Evolutionary conservation across 768 basidiomycete species (phyloP), one percentile per base, ranked within the genome.

Genomic region (Imleria badia): DNA sequence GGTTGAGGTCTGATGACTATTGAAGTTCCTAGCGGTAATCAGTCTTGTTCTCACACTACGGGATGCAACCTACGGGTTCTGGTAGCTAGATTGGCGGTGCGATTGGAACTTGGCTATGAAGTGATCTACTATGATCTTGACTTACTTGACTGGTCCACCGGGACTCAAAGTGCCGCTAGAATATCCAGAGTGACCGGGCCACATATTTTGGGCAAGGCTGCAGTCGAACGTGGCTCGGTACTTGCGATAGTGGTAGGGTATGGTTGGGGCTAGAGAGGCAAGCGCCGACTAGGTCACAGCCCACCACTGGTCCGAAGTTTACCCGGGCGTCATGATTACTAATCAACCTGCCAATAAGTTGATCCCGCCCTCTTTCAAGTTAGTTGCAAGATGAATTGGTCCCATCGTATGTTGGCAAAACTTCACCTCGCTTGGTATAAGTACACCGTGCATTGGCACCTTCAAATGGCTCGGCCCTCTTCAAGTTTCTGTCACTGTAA

Each of bases 141-240:
- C 67, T 58, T 31, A 68, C 66, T 48, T 51, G 31, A 19, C 48
- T 22, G 44, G 20, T 22, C 49, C 53, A 29, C 51, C 33, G 4
- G 46, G 10, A 42, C 48, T 50, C 9, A n/a, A 34, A 31, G 45
- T 14, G 31, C 14, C 47, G 35, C 45, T 40, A 19, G 54, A 46
- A 48, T 64, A 52, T 40, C 35, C 56, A 36, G 55, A 56, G 14
- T 22, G n/a, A 13, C 26, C 22, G 9, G 40, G 29, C 57, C 56
- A 52, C 56, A 52, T 58, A 12, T 22, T 44, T n/a, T 1, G 13
- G 5, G 2, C 5, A 29, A n/a, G 31, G 9, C 10, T 35, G 39
- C n/a, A 12, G 35, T 38, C 15, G 48, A 14, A 22, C 8, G 46
- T 48, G 26, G 26, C n/a, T n/a, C n/a, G n/a, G n/a, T n/a, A n/a